Evolutionary conservation across 1,284 basidiomycete genomes (phyloP), one percentile per base, ranked within the genome.

Genomic region (Ceratobasidium theobromae): DNA sequence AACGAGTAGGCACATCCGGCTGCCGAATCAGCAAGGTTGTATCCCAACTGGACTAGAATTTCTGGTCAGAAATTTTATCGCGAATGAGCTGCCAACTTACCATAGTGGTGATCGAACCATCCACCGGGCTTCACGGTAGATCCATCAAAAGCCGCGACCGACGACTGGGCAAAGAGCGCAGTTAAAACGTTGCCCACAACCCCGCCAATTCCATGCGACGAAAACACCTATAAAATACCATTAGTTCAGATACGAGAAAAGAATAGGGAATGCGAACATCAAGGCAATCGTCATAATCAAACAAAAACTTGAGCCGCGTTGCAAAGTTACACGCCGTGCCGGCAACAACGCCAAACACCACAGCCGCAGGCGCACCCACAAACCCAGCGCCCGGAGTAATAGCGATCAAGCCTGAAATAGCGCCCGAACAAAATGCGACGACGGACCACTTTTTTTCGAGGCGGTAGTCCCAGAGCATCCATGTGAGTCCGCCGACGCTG

Each of bases 371-470:
- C 18, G 92, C 77, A 55, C 93, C 93, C 54, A 97, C 93, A 76
- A 79, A 97, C 70, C 94, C 93, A 18, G 93, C 90, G 4, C 85
- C 95, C 14, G 95, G 95, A 1, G 95, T 97, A 76, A 97, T 96
- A 32, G 88, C 90, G 32, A 93, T 93, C 11, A 97, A 84, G 60
- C 94, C 95, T 11, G 89, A 82, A 71, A 98, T 89, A 66, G 93
- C 94, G 58, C 96, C 96, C 2, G 93, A 94, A 80, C 96, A 99
- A 81, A 99, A 96, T 14, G 95, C 95, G 69, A 99, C 92, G 4
- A 86, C 89, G 45, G 88, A 93, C 88, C 88, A 97, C 78, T 98
- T 97, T 76, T 84, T 84, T 78, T 97, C 94, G 67, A 97, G 84
- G 67, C 95, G 86, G 78, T 88, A 95, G 80, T 98, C 95, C 87